These are phyloP conservation scores for Echinosophora koreensis DNA, from an alignment of 306 rosid species.

Conservation along the genomic window DNA sequence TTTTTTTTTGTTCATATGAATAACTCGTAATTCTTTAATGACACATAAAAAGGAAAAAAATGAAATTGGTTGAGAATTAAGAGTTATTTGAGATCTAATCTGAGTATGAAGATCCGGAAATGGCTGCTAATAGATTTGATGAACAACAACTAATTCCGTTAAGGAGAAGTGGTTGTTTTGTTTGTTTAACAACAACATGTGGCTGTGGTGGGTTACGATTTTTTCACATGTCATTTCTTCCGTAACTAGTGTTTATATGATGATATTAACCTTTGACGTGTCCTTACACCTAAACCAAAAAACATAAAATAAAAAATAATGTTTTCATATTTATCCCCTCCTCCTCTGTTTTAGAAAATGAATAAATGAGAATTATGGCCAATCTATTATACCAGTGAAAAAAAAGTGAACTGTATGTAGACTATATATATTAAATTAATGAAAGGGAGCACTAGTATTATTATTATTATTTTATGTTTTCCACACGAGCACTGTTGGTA, in stretches of 20 bases:
- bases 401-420: not conserved
- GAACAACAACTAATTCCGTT: constrained; percentile 29
- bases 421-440: not conserved
- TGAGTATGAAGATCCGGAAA: constrained; percentile 47
- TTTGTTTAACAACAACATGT: constrained; percentile 30
- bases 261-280: constrained; percentile 11
- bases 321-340: not conserved
- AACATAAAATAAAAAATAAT: too few relatives aligned
- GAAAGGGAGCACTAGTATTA: too few relatives aligned
- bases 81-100: constrained; percentile 40
- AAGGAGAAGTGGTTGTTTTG: constrained; percentile 15
- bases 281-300: not conserved
- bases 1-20: not conserved
- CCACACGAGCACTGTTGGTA: not conserved
- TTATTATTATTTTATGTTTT: not conserved
- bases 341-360: not conserved
- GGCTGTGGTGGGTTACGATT: constrained; percentile 34
- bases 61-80: not conserved
- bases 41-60: not conserved
- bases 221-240: constrained; percentile 51
- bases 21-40: not conserved
- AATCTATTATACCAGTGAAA: too few relatives aligned
- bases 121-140: constrained; percentile 45
- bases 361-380: not conserved
- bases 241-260: constrained; percentile 39